Evolutionary conservation across 148 eudicot species (phyloP).

Genomic region (Rhododendron griersonianum): DNA sequence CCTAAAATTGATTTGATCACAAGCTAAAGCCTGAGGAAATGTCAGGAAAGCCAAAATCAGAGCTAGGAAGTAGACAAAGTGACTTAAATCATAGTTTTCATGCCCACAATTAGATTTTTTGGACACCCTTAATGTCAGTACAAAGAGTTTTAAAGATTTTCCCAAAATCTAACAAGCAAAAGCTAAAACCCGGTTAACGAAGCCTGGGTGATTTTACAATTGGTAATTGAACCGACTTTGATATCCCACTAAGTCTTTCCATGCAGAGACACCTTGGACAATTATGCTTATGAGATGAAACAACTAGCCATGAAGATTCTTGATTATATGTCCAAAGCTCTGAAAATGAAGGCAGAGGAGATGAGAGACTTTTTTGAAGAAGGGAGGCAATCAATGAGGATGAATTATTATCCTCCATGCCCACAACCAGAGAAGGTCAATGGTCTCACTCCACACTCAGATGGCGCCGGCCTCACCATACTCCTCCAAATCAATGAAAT

Average conservation of each 20-base stretch:
- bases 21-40: no score
- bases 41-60: no score
- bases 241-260: not conserved
- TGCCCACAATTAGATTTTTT: no score
- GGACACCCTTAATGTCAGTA: no score
- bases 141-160: not conserved
- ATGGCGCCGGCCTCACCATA: not conserved
- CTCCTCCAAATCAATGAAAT: constrained; percentile 9
- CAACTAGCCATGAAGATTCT: constrained; percentile 13
- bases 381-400: not conserved
- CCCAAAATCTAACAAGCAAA: not conserved
- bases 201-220: not conserved
- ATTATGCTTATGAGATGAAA: constrained; percentile 8
- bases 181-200: not conserved
- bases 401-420: constrained; percentile 36
- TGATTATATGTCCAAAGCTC: constrained; percentile 10
- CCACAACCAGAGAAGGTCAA: constrained; percentile 23
- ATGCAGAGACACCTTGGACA: constrained; percentile 15
- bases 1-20: no score
- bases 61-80: no score
- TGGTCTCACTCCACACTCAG: constrained; percentile 25
- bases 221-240: not conserved
- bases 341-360: constrained; percentile 11
- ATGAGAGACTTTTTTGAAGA: constrained; percentile 14
- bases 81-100: no score